phyloP scores from a whole-genome alignment of 768 basidiomycete species.

The Rhodotorula kratochvilovae region DNA sequence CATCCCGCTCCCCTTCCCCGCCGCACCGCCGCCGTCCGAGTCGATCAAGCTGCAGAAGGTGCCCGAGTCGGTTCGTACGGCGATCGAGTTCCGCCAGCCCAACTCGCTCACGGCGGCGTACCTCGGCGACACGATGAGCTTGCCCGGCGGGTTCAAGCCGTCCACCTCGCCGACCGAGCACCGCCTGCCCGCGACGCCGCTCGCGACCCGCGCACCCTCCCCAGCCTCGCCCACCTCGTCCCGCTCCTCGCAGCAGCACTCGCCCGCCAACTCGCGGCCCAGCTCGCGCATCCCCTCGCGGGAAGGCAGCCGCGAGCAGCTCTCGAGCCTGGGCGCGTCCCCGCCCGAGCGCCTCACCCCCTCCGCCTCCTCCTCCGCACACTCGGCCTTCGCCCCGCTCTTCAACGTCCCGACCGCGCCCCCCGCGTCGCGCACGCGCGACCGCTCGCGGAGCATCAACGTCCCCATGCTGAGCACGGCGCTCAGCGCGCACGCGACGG shows the following conservation, averaged over 20 bases:
- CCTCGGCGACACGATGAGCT: conserved; percentile 11
- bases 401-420: conserved; percentile 12
- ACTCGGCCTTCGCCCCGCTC: conserved; percentile 28
- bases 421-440: background rate
- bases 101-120: conserved; percentile 7
- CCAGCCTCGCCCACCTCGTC: conserved; percentile 21
- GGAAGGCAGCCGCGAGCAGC: conserved; percentile 23
- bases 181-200: conserved; percentile 25
- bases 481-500: background rate
- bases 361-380: conserved; percentile 12
- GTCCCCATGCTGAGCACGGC: too few relatives aligned
- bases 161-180: conserved; percentile 10
- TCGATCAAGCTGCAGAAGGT: conserved; percentile 51
- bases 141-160: background rate
- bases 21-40: conserved; percentile 31
- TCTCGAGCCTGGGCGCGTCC: background rate
- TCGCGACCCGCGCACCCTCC: conserved; percentile 31
- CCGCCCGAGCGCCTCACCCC: background rate
- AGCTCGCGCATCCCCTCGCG: conserved; percentile 9
- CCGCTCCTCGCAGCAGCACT: conserved; percentile 2
- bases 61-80: conserved; percentile 50
- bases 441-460: conserved; percentile 22
- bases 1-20: conserved; percentile 28
- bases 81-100: conserved; percentile 49
- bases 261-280: conserved; percentile 1